phyloP scores from a whole-genome alignment of 2,329 filamentous ascomycete species.

The Talaromyces sp. region DNA sequence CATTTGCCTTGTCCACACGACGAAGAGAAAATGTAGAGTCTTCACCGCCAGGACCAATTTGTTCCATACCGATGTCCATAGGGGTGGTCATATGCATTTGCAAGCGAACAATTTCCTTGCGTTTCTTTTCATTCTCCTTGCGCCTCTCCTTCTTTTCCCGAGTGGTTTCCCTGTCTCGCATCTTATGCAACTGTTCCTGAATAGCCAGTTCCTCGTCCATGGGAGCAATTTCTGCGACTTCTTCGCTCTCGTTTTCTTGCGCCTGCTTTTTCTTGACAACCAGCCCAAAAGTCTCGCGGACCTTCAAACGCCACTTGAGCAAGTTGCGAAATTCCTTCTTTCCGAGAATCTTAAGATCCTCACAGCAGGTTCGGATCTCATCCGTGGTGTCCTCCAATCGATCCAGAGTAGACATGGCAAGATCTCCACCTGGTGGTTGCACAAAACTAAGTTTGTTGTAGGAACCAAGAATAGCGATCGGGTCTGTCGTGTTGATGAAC shows the following conservation, averaged over 20 bases:
- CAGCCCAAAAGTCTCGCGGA: slow-evolving; percentile 88
- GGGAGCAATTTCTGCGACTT: slow-evolving; percentile 78
- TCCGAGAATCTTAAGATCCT: slow-evolving; percentile 85
- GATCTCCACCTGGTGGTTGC: slow-evolving; percentile 77
- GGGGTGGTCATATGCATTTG: slow-evolving; percentile 96
- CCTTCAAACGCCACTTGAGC: slow-evolving; percentile 84
- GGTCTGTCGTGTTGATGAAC: slow-evolving; percentile 91
- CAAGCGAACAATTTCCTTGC: slow-evolving; percentile 92
- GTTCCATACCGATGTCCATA: slow-evolving; percentile 93
- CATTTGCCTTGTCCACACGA: slow-evolving; percentile 73
- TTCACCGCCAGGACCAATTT: slow-evolving; percentile 74
- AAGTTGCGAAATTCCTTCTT: slow-evolving; percentile 92
- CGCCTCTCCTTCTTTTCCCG: slow-evolving; percentile 82
- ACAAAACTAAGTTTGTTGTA: slow-evolving; percentile 83
- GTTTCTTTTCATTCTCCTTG: slow-evolving; percentile 89
- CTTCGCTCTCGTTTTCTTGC: slow-evolving; percentile 60
- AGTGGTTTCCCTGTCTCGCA: slow-evolving; percentile 76
- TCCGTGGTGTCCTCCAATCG: slow-evolving; percentile 84
- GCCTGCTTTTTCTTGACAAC: slow-evolving; percentile 68
- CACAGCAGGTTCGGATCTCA: slow-evolving; percentile 77
- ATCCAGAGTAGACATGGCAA: slow-evolving; percentile 82
- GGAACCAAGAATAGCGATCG: slow-evolving; percentile 85
- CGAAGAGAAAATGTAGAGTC: slow-evolving; percentile 87
- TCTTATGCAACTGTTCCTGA: slow-evolving; percentile 79
- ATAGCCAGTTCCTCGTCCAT: slow-evolving; percentile 96